Base-by-base conservation (phyloP, 306 rosid species). In the Psophocarpus tetragonolobus region DNA sequence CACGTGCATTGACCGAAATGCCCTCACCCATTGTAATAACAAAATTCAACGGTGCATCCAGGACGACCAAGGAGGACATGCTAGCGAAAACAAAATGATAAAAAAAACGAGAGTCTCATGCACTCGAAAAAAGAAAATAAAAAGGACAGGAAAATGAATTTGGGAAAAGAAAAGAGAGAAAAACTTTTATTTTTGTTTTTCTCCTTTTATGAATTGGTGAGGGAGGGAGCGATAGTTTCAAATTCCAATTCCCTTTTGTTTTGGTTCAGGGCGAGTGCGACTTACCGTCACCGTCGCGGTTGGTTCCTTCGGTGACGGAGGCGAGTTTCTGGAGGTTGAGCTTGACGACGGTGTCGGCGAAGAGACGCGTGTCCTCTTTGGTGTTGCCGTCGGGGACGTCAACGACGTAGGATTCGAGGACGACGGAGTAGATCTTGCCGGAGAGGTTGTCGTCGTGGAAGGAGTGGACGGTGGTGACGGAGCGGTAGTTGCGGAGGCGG, bases 341-440 rank as follows among this genome's bases (percentile, higher is more conserved):
- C 85, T 48, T 92, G 58, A 96, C 99, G 41, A 96, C 96, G 6
- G 99, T 96, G 48, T 96, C 96, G 0, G 97, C 98, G 13, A 96
- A 91, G 47, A 96, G 90, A 54, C 97, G 94, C 67, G 99, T 91
- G 80, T 96, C 99, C 78, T 92, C 98, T 78, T 87, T 94, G 13
- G 97, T 90, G 67, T 92, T 96, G 23, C 99, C 99, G 33, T 96
- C 98, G 24, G 99, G 99, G 33, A 90, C 90, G 71, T 96, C 99
- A 10, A 96, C 99, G 1, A 84, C 30, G 76, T 96, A 96, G 2
- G 99, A 96, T 81, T 96, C 99, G 61, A 96, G 77, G 44, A 91
- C 98, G 1, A 90, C 90, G 77, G 93, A 80, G 89, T 88, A 87
- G 97, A 91, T 91, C 97, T 84, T 85, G 14, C 87, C 90, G 26